A percentile compares a stretch with the other conserved stretches of the same genome.
Evolutionary conservation across 371 early-diverging fungal species (phyloP).

Genomic region (Apophysomyces sp.): DNA sequence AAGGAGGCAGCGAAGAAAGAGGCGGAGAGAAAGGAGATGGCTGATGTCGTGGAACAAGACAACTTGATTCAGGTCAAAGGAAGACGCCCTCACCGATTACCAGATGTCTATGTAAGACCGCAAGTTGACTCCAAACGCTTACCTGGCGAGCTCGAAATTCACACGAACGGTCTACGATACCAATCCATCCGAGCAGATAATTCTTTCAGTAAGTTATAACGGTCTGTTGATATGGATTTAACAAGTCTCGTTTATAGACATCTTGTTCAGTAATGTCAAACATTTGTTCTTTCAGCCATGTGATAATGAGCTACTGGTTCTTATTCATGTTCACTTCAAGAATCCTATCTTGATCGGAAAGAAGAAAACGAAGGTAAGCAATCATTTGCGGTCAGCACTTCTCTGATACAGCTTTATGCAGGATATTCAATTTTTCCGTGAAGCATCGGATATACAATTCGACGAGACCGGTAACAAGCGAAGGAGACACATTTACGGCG

Average conservation of each 20-base stretch:
- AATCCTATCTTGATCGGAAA: constrained; percentile 97
- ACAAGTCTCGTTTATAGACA: constrained; percentile 49
- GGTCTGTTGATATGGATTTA: not conserved
- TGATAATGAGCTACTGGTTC: constrained; percentile 92
- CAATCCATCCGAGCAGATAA: constrained; percentile 82
- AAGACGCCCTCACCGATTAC: constrained; percentile 76
- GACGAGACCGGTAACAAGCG: constrained; percentile 98
- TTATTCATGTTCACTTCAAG: constrained; percentile 96
- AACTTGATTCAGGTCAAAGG: constrained; percentile 80
- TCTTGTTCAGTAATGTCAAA: constrained; percentile 97
- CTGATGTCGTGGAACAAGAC: constrained; percentile 95
- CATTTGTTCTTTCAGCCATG: constrained; percentile 99
- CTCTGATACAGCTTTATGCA: constrained; percentile 11
- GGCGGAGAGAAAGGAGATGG: constrained; percentile 92
- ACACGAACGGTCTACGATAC: constrained; percentile 93
- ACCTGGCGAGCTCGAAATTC: constrained; percentile 94
- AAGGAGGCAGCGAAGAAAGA: constrained; percentile 89
- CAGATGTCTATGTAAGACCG: constrained; percentile 90
- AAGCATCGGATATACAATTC: constrained; percentile 92
- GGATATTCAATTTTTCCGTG: constrained; percentile 99
- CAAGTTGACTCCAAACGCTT: constrained; percentile 83
- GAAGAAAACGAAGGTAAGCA: constrained; percentile 87
- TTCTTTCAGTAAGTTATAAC: constrained; percentile 61
- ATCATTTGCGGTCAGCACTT: not conserved
- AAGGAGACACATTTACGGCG: constrained; percentile 89